Evolutionary conservation across 257 asterid genomes (phyloP).

Genomic region (Solanum chilense): DNA sequence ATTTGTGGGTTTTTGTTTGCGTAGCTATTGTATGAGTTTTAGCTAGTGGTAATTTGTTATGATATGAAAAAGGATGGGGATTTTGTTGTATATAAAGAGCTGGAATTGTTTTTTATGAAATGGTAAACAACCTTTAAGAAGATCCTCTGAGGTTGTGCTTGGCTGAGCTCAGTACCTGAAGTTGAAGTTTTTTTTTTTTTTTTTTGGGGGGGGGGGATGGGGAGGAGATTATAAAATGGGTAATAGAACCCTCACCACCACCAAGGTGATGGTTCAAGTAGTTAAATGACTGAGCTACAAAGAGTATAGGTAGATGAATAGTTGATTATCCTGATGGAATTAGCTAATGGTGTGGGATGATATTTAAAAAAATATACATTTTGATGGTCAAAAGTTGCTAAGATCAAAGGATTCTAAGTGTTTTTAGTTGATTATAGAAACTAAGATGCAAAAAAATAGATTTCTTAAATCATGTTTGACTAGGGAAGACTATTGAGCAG

Average conservation of each 20-base stretch:
- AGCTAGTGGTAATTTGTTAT: not conserved
- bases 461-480: not conserved
- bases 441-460: not conserved
- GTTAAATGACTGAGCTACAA: not conserved
- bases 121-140: not conserved
- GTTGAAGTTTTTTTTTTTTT: not conserved
- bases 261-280: not conserved
- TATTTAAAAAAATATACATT: not conserved
- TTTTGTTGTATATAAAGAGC: not conserved
- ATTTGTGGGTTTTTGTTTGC: not conserved
- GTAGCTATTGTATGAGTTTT: not conserved
- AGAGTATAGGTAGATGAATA: not conserved
- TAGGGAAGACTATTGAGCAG: not conserved
- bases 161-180: not conserved
- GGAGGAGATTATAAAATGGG: not conserved
- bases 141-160: not conserved
- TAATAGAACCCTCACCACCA: not conserved
- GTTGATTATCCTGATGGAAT: not conserved
- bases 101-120: not conserved
- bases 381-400: not conserved
- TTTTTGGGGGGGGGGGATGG: not conserved
- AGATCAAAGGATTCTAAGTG: not conserved
- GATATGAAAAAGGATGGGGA: not conserved
- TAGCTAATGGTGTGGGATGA: not conserved
- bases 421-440: not conserved